These are phyloP conservation scores for Aspergillus haitiensis DNA, from an alignment of 495 filamentous ascomycete species.

Conservation along the genomic window DNA sequence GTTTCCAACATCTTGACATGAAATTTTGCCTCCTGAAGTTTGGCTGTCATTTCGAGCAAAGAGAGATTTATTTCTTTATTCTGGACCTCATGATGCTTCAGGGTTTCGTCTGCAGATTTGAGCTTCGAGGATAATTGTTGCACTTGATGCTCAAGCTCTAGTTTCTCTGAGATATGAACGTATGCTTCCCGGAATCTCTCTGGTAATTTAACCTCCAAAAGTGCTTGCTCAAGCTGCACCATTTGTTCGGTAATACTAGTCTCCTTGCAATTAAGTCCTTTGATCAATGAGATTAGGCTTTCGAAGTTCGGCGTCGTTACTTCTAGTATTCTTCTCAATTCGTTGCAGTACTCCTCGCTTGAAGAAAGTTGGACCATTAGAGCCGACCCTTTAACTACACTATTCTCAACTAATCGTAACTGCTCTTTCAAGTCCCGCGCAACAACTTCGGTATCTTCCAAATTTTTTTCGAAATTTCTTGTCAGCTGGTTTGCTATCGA, in stretches of 20 bases:
- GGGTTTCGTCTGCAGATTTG: slow-evolving; percentile 18
- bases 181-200: slow-evolving; percentile 17
- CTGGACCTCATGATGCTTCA: slow-evolving; percentile 21
- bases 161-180: slow-evolving; percentile 26
- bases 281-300: slow-evolving; percentile 23
- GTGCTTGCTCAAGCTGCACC: slow-evolving; percentile 21
- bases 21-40: slow-evolving; percentile 19
- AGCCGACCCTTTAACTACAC: slow-evolving; percentile 26
- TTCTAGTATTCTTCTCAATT: slow-evolving; percentile 25
- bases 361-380: slow-evolving; percentile 29
- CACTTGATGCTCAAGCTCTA: slow-evolving; percentile 29
- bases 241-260: slow-evolving; percentile 26
- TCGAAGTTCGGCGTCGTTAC: slow-evolving; percentile 23
- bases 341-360: slow-evolving; percentile 15
- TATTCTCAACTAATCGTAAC: slow-evolving; percentile 22
- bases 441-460: slow-evolving; percentile 16
- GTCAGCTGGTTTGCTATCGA: slow-evolving; percentile 21
- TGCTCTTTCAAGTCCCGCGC: slow-evolving; percentile 17
- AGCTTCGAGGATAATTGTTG: slow-evolving; percentile 23
- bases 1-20: slow-evolving; percentile 17
- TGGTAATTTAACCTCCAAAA: slow-evolving; percentile 27
- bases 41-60: slow-evolving; percentile 21
- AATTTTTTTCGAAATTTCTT: slow-evolving; percentile 22
- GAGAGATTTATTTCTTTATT: slow-evolving; percentile 23
- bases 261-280: slow-evolving; percentile 20